These are phyloP conservation scores for Colletotrichum viniferum DNA, from an alignment of 2,329 filamentous ascomycete species.

Conservation along the genomic window DNA sequence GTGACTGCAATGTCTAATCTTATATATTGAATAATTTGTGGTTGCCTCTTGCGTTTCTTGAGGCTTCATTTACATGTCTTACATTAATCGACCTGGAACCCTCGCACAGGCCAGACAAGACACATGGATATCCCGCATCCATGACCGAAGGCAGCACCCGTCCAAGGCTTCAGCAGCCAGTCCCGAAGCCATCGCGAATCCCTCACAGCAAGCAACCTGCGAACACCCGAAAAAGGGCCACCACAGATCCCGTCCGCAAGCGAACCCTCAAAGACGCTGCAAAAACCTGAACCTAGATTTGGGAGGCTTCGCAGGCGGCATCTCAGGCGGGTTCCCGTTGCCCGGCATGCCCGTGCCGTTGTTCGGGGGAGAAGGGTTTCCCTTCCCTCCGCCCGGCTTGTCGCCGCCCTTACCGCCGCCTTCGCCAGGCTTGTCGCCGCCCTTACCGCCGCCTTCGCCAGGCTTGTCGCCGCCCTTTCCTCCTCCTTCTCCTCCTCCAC, in stretches of 20 bases:
- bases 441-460: neutral
- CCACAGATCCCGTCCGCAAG: neutral
- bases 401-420: neutral
- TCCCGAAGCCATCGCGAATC: neutral
- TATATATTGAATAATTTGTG: neutral
- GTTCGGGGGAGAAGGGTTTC: neutral
- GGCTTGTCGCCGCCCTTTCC: neutral
- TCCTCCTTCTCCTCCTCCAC: neutral
- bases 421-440: neutral
- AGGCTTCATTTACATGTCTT: neutral
- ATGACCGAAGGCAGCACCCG: neutral
- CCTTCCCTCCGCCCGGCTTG: neutral
- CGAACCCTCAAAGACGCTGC: neutral
- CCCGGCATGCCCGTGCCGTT: neutral
- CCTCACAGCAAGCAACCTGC: neutral
- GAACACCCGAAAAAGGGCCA: neutral
- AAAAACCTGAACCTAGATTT: neutral
- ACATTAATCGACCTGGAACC: neutral
- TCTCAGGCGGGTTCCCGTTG: neutral
- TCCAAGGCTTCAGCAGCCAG: neutral
- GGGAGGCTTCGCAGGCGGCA: neutral
- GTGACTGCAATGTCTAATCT: neutral
- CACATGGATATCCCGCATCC: neutral
- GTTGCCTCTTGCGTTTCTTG: neutral
- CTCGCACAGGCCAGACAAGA: neutral